Evolutionary conservation across 805 yeast species (phyloP).

Genomic region (Starmerella bacillaris): DNA sequence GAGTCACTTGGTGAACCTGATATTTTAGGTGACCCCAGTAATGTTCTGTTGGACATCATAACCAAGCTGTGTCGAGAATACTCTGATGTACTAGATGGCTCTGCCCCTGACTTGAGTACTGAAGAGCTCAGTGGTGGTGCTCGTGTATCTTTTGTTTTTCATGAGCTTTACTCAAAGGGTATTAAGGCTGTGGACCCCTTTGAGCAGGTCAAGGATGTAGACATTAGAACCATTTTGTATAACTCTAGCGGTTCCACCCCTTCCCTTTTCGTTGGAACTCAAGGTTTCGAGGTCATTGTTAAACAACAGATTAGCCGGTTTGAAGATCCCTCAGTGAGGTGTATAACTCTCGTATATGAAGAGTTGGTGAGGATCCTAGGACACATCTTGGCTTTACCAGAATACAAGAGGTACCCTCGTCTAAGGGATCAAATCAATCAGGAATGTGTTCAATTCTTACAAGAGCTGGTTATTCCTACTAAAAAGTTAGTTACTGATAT

Average conservation of each 20-base stretch:
- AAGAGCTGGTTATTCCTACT: conserved; percentile 69
- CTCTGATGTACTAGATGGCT: conserved; percentile 80
- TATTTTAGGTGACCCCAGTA: conserved; percentile 49
- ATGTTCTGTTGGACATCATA: conserved; percentile 75
- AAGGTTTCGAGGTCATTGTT: conserved; percentile 88
- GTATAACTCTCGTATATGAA: conserved; percentile 80
- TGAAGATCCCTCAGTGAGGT: conserved; percentile 80
- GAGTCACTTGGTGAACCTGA: conserved; percentile 70
- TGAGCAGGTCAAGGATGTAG: conserved; percentile 88
- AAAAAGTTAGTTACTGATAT: conserved; percentile 69
- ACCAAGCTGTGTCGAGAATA: conserved; percentile 87
- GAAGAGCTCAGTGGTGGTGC: conserved; percentile 96
- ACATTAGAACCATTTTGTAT: conserved; percentile 90
- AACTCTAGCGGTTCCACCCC: conserved; percentile 95
- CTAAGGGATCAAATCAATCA: conserved; percentile 73
- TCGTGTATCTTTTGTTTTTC: conserved; percentile 89
- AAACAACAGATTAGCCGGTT: conserved; percentile 85
- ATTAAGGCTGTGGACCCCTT: conserved; percentile 83
- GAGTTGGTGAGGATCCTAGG: conserved; percentile 81
- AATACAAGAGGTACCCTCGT: conserved; percentile 75
- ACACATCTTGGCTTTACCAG: conserved; percentile 65
- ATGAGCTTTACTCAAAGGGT: conserved; percentile 88
- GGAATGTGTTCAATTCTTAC: conserved; percentile 59
- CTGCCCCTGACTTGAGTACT: conserved; percentile 71
- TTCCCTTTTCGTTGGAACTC: conserved; percentile 88